A percentile compares a stretch with the other conserved stretches of the same genome.
phyloP scores from a whole-genome alignment of 2,329 filamentous ascomycete species.

The Aspergillus tanneri region DNA sequence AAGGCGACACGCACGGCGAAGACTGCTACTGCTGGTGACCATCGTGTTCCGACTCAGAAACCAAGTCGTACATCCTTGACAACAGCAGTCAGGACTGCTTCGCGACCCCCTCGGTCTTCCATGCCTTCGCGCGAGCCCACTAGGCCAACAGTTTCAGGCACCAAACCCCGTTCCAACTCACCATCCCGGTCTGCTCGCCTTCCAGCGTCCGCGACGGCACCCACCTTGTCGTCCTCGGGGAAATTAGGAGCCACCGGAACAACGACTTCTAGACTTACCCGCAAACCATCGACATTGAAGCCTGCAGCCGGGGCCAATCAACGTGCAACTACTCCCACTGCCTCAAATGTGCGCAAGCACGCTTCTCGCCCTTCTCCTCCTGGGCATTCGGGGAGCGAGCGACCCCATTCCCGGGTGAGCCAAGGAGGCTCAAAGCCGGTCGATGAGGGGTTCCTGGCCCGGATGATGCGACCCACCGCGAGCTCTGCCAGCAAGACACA shows the following conservation, averaged over 20 bases:
- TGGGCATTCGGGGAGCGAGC: constrained; percentile 30
- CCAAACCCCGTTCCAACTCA: constrained; percentile 38
- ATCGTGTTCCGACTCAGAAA: constrained; percentile 31
- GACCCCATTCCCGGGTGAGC: constrained; percentile 44
- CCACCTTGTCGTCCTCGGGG: constrained; percentile 42
- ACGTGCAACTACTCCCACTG: constrained; percentile 26
- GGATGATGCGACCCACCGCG: constrained; percentile 54
- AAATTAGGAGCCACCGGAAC: constrained; percentile 28
- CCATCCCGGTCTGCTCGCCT: constrained; percentile 43
- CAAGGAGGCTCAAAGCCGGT: constrained; percentile 38
- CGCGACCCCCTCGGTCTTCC: constrained; percentile 29
- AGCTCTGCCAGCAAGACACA: constrained; percentile 52
- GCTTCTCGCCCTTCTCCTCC: constrained; percentile 34
- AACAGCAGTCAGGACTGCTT: constrained; percentile 28
- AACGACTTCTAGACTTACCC: constrained; percentile 28
- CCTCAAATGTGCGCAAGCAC: constrained; percentile 30
- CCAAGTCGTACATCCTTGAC: constrained; percentile 31
- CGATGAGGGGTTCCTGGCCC: constrained; percentile 49
- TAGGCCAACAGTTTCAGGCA: constrained; percentile 25
- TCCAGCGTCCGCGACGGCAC: constrained; percentile 41
- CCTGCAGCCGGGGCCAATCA: constrained; percentile 23
- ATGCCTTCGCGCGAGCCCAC: constrained; percentile 30
- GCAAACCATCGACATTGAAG: constrained; percentile 40
- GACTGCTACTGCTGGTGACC: constrained; percentile 27
- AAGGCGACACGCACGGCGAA: constrained; percentile 23